Evolutionary conservation across 192 early-diverging fungal genomes (phyloP), one percentile per base, ranked within the genome.

Genomic region (Coemansia guatemalensis): DNA sequence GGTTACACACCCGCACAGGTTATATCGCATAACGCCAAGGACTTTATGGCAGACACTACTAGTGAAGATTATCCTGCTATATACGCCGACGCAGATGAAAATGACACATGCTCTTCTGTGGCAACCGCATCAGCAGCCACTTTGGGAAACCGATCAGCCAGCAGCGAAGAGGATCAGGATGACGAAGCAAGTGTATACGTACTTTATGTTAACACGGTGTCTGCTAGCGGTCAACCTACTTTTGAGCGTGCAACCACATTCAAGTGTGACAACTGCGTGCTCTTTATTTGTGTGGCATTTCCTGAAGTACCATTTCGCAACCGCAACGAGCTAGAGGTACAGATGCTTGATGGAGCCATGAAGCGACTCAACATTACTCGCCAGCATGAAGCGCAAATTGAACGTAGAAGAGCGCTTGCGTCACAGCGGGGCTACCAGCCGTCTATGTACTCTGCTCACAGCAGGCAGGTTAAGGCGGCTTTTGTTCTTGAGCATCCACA

Each of bases 341-440:
- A 68, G 53, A 62, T 64, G 69, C 69, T 78, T 17, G 75, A 78
- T 52, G 69, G 69, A n/a, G 69, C 65, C 0, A 78, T 72, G 69
- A 58, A 58, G 27, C 29, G 33, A 25, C 51, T 72, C 41, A 68
- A 68, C 59, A 53, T 72, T 21, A 68, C 65, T 32, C 51, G 52
- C 53, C 64, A 17, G 26, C 21, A 30, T 25, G 26, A 58, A 71
- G 22, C 23, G 49, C 11, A 32, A 51, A 1, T 49, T 22, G 24
- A 3, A 51, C 51, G 24, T 52, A 49, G 32, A 25, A 51, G 20
- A 23, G 52, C 27, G 33, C 35, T 23, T 25, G 59, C 26, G 24
- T 18, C 17, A 18, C 4, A 1, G 7, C n/a, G n/a, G n/a, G n/a
- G n/a, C n/a, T n/a, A n/a, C n/a, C n/a, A n/a, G n/a, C 63, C 64